Conservation (phyloP, 1,284 basidiomycete species). For the Apiotrichum montevideense region DNA sequence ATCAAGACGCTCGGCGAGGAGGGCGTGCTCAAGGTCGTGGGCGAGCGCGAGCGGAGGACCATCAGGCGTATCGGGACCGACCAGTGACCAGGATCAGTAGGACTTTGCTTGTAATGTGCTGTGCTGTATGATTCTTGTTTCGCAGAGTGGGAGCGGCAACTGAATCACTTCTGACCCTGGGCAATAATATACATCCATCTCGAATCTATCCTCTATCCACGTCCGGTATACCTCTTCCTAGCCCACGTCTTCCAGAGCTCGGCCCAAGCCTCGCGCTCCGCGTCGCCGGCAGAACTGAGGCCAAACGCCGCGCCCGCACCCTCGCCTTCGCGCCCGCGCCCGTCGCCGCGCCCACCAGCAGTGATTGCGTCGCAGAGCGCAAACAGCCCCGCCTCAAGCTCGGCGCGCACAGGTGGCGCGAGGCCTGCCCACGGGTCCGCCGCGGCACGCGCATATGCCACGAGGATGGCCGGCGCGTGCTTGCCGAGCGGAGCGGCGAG, state of each 20-base stretch:
- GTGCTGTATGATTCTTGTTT: too few species aligned
- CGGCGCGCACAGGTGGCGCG: slow-evolving; percentile 57
- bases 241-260: slow-evolving; percentile 77
- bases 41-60: slow-evolving; percentile 74
- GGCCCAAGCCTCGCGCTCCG: slow-evolving; percentile 71
- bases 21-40: slow-evolving; percentile 72
- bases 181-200: too few species aligned
- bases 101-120: too few species aligned
- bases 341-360: slow-evolving; percentile 32
- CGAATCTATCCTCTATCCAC: slow-evolving; percentile 39
- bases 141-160: too few species aligned
- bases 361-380: slow-evolving; percentile 69
- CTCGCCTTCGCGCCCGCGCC: slow-evolving; percentile 52
- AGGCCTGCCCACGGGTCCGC: slow-evolving; percentile 65
- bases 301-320: slow-evolving; percentile 75
- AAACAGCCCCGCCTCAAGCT: slow-evolving; percentile 70
- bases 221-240: slow-evolving; percentile 73
- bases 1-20: slow-evolving; percentile 71
- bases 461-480: slow-evolving; percentile 70
- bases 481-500: slow-evolving; percentile 76
- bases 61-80: slow-evolving; percentile 50
- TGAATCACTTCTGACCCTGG: too few species aligned
- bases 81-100: too few species aligned
- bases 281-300: slow-evolving; percentile 55
- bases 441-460: slow-evolving; percentile 68